Evolutionary conservation across 2,329 filamentous ascomycete genomes (phyloP).

Genomic region (Lachnellula hyalina): DNA sequence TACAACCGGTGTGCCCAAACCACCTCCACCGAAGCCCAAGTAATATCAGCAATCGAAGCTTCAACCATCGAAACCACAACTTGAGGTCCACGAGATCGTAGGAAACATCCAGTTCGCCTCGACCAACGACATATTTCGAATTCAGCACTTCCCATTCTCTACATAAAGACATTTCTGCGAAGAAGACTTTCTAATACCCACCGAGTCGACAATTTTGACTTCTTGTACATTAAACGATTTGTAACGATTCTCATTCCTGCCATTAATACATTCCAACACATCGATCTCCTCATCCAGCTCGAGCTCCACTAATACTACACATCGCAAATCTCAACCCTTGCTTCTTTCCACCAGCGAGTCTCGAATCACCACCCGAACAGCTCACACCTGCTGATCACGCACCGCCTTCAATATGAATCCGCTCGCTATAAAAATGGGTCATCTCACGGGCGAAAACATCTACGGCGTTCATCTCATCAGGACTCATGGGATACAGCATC

Average conservation of each 20-base stretch:
- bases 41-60: conserved; percentile 15
- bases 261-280: conserved; percentile 17
- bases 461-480: conserved; percentile 19
- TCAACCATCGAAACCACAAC: conserved; percentile 5
- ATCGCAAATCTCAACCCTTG: conserved; percentile 3
- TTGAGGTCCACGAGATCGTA: conserved; percentile 11
- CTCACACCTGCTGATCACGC: not conserved
- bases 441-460: conserved; percentile 14
- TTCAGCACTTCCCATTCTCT: conserved; percentile 5
- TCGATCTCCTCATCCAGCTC: conserved; percentile 3
- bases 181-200: conserved; percentile 18
- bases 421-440: conserved; percentile 5
- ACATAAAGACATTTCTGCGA: conserved; percentile 14
- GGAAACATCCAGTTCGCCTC: conserved; percentile 7
- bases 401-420: conserved; percentile 1
- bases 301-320: conserved; percentile 8
- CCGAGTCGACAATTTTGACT: conserved; percentile 4
- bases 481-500: conserved; percentile 2
- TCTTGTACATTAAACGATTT: conserved; percentile 25
- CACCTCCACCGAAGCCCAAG: conserved; percentile 32
- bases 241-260: conserved; percentile 26
- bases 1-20: conserved; percentile 45
- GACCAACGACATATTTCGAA: conserved; percentile 4
- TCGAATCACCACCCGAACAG: conserved; percentile 18
- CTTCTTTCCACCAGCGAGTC: conserved; percentile 14